Conservation (phyloP, 768 basidiomycete genomes). For the Phylloporus arenicola region DNA sequence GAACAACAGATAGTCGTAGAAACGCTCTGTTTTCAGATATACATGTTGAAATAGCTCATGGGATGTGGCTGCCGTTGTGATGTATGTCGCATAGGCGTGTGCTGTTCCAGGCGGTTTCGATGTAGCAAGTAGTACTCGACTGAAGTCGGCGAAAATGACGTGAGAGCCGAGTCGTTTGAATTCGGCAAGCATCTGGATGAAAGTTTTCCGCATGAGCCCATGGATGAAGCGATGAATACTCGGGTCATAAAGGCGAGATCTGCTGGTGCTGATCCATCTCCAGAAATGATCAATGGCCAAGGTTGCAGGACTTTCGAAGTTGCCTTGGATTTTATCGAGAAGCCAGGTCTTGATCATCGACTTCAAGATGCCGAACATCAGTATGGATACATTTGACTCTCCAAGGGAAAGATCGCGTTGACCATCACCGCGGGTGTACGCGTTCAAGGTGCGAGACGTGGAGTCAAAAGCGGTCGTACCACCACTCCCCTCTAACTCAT, state of each 20-base stretch:
- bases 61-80: slow-evolving; percentile 87
- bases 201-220: slow-evolving; percentile 96
- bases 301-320: slow-evolving; percentile 60
- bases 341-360: slow-evolving; percentile 89
- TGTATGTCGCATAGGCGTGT: slow-evolving; percentile 92
- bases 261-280: slow-evolving; percentile 89
- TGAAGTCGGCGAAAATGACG: slow-evolving; percentile 91
- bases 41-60: slow-evolving; percentile 95
- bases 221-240: slow-evolving; percentile 90
- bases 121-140: slow-evolving; percentile 83
- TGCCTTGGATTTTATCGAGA: slow-evolving; percentile 71
- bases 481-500: slow-evolving; percentile 94
- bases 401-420: slow-evolving; percentile 75
- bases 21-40: slow-evolving; percentile 77
- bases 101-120: slow-evolving; percentile 95
- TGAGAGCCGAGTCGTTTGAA: slow-evolving; percentile 92
- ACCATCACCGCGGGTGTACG: slow-evolving; percentile 65
- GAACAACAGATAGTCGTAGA: slow-evolving; percentile 91
- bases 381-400: slow-evolving; percentile 81
- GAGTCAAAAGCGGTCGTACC: slow-evolving; percentile 94
- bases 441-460: slow-evolving; percentile 82
- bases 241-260: slow-evolving; percentile 86
- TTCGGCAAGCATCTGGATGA: slow-evolving; percentile 94
- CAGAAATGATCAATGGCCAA: slow-evolving; percentile 90
- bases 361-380: slow-evolving; percentile 81